These are phyloP conservation scores for Endocarpon pusillum DNA, from an alignment of 495 filamentous ascomycete genomes.

Conservation along the genomic window DNA sequence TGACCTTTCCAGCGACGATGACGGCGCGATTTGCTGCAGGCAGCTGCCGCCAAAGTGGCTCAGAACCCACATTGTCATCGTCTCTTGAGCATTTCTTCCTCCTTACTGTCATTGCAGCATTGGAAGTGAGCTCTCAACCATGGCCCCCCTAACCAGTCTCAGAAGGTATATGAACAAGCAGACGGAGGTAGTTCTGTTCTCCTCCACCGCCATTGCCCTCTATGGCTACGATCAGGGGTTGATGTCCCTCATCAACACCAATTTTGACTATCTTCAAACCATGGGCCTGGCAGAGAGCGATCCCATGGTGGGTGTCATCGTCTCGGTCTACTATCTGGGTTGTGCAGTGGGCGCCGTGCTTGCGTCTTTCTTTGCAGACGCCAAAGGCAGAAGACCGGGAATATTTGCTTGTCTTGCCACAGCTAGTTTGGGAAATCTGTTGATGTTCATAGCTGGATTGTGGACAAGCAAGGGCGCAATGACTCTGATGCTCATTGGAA, in stretches of 20 bases:
- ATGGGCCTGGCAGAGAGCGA: constrained; percentile 32
- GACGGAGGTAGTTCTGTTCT: constrained; percentile 32
- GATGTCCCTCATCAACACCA: constrained; percentile 45
- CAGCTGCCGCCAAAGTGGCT: too few relatives aligned
- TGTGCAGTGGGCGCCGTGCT: constrained; percentile 34
- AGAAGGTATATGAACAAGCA: constrained; percentile 23
- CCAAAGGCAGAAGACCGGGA: constrained; percentile 27
- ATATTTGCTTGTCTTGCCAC: constrained; percentile 33
- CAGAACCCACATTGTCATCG: too few relatives aligned
- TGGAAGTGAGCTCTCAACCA: too few relatives aligned
- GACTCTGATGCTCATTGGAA: constrained; percentile 31
- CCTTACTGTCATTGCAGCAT: too few relatives aligned
- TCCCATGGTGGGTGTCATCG: constrained; percentile 36
- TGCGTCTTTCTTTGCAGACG: constrained; percentile 30
- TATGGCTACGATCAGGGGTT: constrained; percentile 42
- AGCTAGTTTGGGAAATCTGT: constrained; percentile 30
- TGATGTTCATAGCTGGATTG: constrained; percentile 37
- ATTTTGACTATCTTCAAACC: constrained; percentile 33
- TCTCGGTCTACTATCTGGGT: constrained; percentile 41
- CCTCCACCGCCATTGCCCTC: constrained; percentile 37
- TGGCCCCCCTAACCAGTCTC: too few relatives aligned
- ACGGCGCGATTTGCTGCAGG: too few relatives aligned
- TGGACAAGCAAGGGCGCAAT: constrained; percentile 23
- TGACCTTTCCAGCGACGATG: too few relatives aligned
- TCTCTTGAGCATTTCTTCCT: too few relatives aligned